Percentiles rank a stretch among this genome's conserved stretches.
These are phyloP conservation scores for Aristolochia fimbriata DNA, from an alignment of 164 flowering plant genomes.

Conservation along the genomic window DNA sequence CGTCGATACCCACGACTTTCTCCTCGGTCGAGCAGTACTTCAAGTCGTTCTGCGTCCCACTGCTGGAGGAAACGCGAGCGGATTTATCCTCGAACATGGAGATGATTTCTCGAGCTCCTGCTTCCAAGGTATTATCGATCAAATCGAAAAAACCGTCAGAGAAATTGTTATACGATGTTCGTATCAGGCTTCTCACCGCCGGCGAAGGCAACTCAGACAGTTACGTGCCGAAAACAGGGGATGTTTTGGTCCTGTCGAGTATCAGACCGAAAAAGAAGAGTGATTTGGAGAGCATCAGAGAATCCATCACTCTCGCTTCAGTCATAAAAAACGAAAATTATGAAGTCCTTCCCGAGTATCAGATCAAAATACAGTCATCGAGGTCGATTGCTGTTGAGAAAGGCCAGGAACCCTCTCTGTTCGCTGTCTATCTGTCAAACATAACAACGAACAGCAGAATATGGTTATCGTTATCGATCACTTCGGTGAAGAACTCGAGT, in stretches of 20 bases:
- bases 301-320: slow-evolving; percentile 29
- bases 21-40: slow-evolving; percentile 35
- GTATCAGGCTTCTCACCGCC: neutral
- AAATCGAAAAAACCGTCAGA: slow-evolving; percentile 4
- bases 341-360: neutral
- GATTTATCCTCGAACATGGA: slow-evolving; percentile 41
- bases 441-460: slow-evolving; percentile 38
- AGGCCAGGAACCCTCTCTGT: slow-evolving; percentile 19
- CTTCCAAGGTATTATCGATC: slow-evolving; percentile 27
- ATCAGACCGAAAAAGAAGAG: slow-evolving; percentile 30
- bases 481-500: slow-evolving; percentile 1
- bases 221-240: neutral
- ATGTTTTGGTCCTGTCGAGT: slow-evolving; percentile 34
- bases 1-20: slow-evolving; percentile 42
- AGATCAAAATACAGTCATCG: slow-evolving; percentile 20
- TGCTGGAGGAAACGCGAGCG: slow-evolving; percentile 51
- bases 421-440: slow-evolving; percentile 39
- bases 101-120: slow-evolving; percentile 32
- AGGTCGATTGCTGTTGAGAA: slow-evolving; percentile 14
- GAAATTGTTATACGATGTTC: neutral
- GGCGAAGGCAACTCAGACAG: neutral
- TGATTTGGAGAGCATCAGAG: slow-evolving; percentile 29
- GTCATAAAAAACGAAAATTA: slow-evolving; percentile 16
- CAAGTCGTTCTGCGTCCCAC: slow-evolving; percentile 36
- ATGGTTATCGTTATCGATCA: slow-evolving; percentile 23